phyloP scores from a whole-genome alignment of 805 yeast species.

The Ogataea saltuana region DNA sequence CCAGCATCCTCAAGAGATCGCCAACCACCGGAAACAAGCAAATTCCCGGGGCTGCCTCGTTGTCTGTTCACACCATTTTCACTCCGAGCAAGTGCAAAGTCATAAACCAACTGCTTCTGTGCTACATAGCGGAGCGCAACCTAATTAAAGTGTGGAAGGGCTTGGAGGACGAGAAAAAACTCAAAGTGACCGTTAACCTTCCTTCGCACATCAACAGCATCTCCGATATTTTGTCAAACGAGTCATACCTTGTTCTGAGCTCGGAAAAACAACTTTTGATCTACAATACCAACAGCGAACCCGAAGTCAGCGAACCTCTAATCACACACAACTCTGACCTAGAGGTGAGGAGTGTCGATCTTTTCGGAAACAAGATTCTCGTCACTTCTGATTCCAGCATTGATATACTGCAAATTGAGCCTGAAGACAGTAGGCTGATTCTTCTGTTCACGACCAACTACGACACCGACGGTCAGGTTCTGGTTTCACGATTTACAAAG shows the following conservation, averaged over 20 bases:
- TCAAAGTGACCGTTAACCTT: constrained; percentile 15
- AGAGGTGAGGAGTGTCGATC: constrained; percentile 20
- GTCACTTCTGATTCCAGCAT: constrained; percentile 20
- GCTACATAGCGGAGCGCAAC: constrained; percentile 24
- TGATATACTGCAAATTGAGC: constrained; percentile 21
- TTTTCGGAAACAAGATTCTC: constrained; percentile 21
- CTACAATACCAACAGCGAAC: constrained; percentile 11
- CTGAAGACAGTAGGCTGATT: constrained; percentile 12
- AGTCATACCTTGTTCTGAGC: constrained; percentile 17
- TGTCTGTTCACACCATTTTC: constrained; percentile 18
- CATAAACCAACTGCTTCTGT: constrained; percentile 11
- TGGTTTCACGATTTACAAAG: constrained; percentile 23
- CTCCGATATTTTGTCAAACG: constrained; percentile 20
- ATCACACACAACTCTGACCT: constrained; percentile 17
- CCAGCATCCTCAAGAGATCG: constrained; percentile 9
- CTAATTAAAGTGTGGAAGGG: constrained; percentile 25
- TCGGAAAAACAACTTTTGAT: constrained; percentile 17
- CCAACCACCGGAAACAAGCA: not conserved
- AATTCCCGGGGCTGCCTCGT: not conserved
- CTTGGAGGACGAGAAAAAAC: constrained; percentile 9
- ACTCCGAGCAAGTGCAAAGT: constrained; percentile 22
- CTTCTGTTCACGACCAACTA: constrained; percentile 20
- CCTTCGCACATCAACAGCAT: constrained; percentile 14
- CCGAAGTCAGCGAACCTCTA: constrained; percentile 7
- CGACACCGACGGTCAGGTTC: constrained; percentile 18